Evolutionary conservation across 257 asterid species (phyloP).

Genomic region (Salvia miltiorrhiza): DNA sequence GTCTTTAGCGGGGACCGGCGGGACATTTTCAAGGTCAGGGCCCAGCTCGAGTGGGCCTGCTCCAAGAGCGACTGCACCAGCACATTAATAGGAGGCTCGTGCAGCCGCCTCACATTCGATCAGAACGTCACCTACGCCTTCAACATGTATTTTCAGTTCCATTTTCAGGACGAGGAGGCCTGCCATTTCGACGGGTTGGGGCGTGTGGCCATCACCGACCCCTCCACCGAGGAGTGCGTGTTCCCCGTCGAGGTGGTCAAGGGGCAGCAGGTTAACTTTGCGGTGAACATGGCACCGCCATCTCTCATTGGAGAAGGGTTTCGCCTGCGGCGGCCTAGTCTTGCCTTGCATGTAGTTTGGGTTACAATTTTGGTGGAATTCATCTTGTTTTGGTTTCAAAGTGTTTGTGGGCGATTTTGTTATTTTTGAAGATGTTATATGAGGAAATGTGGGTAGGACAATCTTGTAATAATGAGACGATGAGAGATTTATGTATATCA

Average conservation of each 20-base stretch:
- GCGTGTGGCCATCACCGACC: conserved; percentile 10
- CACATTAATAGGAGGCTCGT: conserved; percentile 20
- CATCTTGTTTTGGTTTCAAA: too few relatives aligned
- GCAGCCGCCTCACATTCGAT: conserved; percentile 12
- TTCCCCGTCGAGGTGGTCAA: conserved; percentile 44
- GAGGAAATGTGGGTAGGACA: too few relatives aligned
- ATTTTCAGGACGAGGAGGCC: conserved; percentile 10
- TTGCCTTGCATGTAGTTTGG: not conserved
- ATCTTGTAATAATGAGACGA: too few relatives aligned
- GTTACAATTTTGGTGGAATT: not conserved
- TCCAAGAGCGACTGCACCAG: conserved; percentile 20
- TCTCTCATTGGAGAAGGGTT: not conserved
- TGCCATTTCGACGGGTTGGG: conserved; percentile 25
- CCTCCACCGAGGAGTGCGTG: conserved; percentile 26
- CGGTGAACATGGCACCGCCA: not conserved
- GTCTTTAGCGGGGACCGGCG: not conserved
- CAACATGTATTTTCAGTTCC: conserved; percentile 28
- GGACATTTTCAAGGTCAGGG: not conserved
- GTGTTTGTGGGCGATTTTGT: too few relatives aligned
- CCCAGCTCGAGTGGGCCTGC: not conserved
- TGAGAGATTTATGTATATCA: too few relatives aligned
- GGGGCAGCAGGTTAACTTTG: not conserved
- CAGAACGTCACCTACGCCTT: conserved; percentile 30
- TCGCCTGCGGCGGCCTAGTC: not conserved
- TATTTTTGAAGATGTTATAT: not conserved